phyloP scores from a whole-genome alignment of 768 basidiomycete species.

The Mycena indigotica region DNA sequence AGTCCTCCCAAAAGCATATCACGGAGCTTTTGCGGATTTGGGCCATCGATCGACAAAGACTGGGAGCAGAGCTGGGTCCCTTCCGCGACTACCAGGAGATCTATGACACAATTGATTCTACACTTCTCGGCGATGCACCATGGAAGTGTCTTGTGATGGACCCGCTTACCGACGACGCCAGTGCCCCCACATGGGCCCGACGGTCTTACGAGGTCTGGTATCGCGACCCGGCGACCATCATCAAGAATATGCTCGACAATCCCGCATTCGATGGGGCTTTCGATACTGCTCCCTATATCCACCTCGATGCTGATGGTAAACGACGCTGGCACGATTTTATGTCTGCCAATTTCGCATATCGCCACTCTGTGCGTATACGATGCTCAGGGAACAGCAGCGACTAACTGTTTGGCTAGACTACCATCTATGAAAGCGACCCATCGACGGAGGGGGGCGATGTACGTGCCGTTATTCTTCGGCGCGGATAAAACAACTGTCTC shows the following conservation, averaged over 20 bases:
- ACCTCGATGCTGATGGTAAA: slow-evolving; percentile 26
- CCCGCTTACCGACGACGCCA: not conserved
- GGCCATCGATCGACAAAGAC: not conserved
- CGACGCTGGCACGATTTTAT: slow-evolving; percentile 38
- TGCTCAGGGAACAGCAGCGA: not conserved
- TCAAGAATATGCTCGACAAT: slow-evolving; percentile 35
- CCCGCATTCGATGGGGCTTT: slow-evolving; percentile 36
- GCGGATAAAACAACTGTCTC: slow-evolving; percentile 1
- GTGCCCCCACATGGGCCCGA: slow-evolving; percentile 7
- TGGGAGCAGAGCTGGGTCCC: not conserved
- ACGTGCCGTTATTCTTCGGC: not conserved
- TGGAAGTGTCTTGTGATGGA: slow-evolving; percentile 1
- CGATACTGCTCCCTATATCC: slow-evolving; percentile 34
- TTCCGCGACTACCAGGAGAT: not conserved
- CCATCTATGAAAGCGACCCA: slow-evolving; percentile 7
- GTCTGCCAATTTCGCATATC: slow-evolving; percentile 45
- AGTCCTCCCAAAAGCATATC: slow-evolving; percentile 1
- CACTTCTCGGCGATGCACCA: not conserved
- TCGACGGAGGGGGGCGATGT: slow-evolving; percentile 10
- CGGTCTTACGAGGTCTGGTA: slow-evolving; percentile 10
- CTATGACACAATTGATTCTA: not conserved
- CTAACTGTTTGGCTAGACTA: slow-evolving; percentile 1
- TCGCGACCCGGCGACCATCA: slow-evolving; percentile 18
- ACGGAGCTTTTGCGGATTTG: not conserved
- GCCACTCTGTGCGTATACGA: slow-evolving; percentile 33